These are phyloP conservation scores for Podospora anserina DNA, from an alignment of 495 filamentous ascomycete species.

Conservation along the genomic window DNA sequence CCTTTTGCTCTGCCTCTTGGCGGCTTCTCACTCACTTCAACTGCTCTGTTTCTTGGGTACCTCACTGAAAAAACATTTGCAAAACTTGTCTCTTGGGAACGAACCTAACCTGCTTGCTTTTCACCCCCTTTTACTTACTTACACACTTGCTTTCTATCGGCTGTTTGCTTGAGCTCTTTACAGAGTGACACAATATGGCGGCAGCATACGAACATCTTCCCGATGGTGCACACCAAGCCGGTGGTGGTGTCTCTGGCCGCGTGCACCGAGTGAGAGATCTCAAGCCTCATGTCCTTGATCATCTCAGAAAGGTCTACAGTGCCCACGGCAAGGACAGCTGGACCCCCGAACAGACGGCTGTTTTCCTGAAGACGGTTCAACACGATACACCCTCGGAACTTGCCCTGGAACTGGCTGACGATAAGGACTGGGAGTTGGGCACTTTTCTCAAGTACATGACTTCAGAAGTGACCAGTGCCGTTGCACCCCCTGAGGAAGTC, in stretches of 20 bases:
- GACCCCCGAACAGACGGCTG: slow-evolving; percentile 35
- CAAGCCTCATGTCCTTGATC: slow-evolving; percentile 27
- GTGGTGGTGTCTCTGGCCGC: slow-evolving; percentile 34
- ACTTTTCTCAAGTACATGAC: slow-evolving; percentile 61
- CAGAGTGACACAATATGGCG: neutral
- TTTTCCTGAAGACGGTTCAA: slow-evolving; percentile 40
- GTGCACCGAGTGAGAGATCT: slow-evolving; percentile 33
- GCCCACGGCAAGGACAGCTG: slow-evolving; percentile 34
- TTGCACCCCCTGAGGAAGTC: slow-evolving; percentile 37
- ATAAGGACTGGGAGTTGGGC: slow-evolving; percentile 41
- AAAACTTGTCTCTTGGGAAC: neutral
- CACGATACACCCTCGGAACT: slow-evolving; percentile 33
- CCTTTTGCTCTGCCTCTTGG: neutral
- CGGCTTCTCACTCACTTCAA: neutral
- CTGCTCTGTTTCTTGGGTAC: neutral
- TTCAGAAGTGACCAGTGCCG: slow-evolving; percentile 48
- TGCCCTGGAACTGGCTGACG: slow-evolving; percentile 18
- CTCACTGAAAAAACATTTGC: neutral
- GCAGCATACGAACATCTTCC: slow-evolving; percentile 14
- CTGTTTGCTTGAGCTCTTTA: neutral
- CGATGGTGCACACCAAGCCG: slow-evolving; percentile 36
- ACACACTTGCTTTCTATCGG: neutral
- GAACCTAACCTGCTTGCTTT: neutral
- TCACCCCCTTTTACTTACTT: neutral
- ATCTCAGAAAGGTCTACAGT: slow-evolving; percentile 41